Percentiles rank a stretch among this genome's conserved stretches.
These are phyloP conservation scores for Datura wrightii DNA, from an alignment of 257 asterid species.

Conservation along the genomic window DNA sequence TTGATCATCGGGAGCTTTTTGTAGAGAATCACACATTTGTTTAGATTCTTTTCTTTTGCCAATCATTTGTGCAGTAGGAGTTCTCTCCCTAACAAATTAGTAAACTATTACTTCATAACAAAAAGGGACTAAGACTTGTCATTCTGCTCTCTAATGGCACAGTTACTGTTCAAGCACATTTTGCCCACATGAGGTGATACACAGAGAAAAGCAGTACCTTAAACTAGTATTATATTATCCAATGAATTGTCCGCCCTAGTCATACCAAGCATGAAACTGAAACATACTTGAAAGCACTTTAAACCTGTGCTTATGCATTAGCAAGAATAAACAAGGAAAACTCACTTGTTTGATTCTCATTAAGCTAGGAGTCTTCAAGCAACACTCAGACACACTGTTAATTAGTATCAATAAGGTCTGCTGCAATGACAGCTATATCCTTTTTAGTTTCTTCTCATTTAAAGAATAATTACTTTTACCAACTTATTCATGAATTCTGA, in stretches of 20 bases:
- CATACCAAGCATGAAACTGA: not conserved
- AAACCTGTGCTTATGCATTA: not conserved
- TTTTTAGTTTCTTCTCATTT: not conserved
- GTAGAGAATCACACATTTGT: not conserved
- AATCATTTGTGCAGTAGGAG: not conserved
- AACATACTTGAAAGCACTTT: not conserved
- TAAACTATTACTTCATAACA: not conserved
- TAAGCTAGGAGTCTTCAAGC: not conserved
- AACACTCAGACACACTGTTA: not conserved
- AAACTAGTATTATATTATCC: not conserved
- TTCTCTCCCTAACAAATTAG: not conserved
- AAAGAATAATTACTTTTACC: not conserved
- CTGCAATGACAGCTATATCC: not conserved
- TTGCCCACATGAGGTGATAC: not conserved
- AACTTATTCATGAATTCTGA: not conserved
- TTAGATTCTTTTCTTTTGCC: conserved; percentile 5
- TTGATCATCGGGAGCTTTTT: not conserved
- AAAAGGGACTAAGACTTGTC: not conserved
- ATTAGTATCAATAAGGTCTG: not conserved
- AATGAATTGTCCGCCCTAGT: not conserved
- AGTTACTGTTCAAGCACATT: not conserved
- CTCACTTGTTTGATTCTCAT: not conserved
- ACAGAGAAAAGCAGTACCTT: not conserved
- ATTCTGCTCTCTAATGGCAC: not conserved
- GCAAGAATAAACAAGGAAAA: conserved; percentile 12